phyloP scores from a whole-genome alignment of 2,329 filamentous ascomycete genomes.

The Aspergillus pseudotamarii region DNA sequence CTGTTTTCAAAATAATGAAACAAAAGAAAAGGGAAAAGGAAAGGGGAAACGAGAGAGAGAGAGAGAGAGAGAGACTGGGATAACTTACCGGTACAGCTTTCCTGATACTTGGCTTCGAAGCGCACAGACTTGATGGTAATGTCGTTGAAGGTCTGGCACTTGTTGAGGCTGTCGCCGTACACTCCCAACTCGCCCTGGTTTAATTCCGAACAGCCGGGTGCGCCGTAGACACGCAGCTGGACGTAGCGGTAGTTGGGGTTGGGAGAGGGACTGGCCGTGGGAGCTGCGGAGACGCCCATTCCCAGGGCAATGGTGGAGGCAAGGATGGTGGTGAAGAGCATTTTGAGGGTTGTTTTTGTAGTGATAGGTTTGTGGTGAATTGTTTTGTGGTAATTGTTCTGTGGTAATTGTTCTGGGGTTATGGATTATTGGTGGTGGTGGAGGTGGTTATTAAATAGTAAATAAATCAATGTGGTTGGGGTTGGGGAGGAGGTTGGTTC shows the following conservation, averaged over 20 bases:
- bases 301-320: slow-evolving; percentile 10
- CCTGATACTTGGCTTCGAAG: slow-evolving; percentile 13
- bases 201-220: slow-evolving; percentile 14
- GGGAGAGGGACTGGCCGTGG: slow-evolving; percentile 3
- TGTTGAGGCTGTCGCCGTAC: slow-evolving; percentile 18
- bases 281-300: slow-evolving; percentile 12
- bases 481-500: neutral
- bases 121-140: slow-evolving; percentile 14
- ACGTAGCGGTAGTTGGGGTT: slow-evolving; percentile 14
- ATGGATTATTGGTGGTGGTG: no score
- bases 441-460: no score
- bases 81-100: slow-evolving; percentile 6
- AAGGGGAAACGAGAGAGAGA: neutral
- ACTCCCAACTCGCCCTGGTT: slow-evolving; percentile 23
- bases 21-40: no score
- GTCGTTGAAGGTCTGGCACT: slow-evolving; percentile 15
- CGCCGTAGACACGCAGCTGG: slow-evolving; percentile 22
- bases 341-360: neutral
- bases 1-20: no score
- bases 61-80: neutral
- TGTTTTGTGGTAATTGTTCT: neutral
- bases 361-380: neutral
- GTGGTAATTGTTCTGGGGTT: no score
- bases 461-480: no score
- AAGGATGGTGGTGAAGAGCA: slow-evolving; percentile 8